phyloP scores from a whole-genome alignment of 805 yeast genomes.

The Candida koratica region DNA sequence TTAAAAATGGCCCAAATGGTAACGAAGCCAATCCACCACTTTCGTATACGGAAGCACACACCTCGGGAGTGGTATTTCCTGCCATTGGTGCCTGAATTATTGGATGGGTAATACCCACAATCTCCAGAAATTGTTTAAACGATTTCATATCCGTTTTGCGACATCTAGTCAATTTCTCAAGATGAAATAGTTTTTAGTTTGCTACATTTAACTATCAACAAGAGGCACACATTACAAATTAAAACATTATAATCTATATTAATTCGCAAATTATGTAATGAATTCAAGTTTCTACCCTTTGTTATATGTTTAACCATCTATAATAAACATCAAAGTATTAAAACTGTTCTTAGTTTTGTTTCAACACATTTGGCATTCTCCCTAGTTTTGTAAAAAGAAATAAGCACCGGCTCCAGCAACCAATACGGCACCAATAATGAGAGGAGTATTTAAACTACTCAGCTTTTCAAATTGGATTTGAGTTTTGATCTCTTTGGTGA shows the following conservation, averaged over 20 bases:
- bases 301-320: no score
- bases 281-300: no score
- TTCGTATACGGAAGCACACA: slow-evolving; percentile 41
- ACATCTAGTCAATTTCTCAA: no score
- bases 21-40: slow-evolving; percentile 53
- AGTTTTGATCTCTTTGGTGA: slow-evolving; percentile 27
- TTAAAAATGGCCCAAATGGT: slow-evolving; percentile 32
- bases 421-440: slow-evolving; percentile 33
- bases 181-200: no score
- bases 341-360: no score
- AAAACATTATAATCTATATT: slow-evolving; percentile 6
- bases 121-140: slow-evolving; percentile 10
- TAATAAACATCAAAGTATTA: no score
- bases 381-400: slow-evolving; percentile 28
- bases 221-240: background rate
- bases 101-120: slow-evolving; percentile 36
- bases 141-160: slow-evolving; percentile 12
- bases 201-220: background rate
- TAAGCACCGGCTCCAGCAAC: slow-evolving; percentile 41
- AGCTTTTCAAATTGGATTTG: slow-evolving; percentile 19
- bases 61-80: slow-evolving; percentile 43
- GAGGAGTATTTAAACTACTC: slow-evolving; percentile 21
- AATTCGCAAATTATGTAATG: no score
- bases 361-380: no score
- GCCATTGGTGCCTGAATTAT: slow-evolving; percentile 62